Conservation (phyloP, 192 early-diverging fungal species). For the Martensiomyces pterosporus region DNA sequence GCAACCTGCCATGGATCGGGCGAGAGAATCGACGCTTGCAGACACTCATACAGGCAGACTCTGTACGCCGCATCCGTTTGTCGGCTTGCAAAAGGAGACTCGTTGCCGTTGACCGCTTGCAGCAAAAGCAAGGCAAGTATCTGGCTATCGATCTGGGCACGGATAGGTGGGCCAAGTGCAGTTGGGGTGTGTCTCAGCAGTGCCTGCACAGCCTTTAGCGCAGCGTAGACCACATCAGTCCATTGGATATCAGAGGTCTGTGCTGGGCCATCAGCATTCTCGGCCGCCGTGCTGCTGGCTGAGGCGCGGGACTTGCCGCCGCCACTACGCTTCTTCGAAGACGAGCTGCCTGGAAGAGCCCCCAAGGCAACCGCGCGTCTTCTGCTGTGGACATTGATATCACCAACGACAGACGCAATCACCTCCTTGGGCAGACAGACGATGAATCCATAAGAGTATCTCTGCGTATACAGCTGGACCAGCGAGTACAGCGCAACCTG, state of each 20-base stretch:
- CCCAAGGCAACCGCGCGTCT: constrained; percentile 3
- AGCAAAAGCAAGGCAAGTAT: constrained; percentile 35
- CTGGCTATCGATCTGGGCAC: constrained; percentile 32
- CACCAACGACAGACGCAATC: constrained; percentile 14
- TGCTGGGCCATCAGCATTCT: constrained; percentile 3
- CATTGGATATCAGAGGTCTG: constrained; percentile 18
- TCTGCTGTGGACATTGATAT: constrained; percentile 18
- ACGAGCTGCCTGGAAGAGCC: neutral
- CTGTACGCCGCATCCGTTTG: constrained; percentile 20
- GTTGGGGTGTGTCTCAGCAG: constrained; percentile 32
- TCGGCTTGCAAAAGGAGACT: constrained; percentile 22
- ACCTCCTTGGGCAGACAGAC: constrained; percentile 35
- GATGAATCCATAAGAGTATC: constrained; percentile 37
- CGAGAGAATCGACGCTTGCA: constrained; percentile 40
- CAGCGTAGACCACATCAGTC: constrained; percentile 24
- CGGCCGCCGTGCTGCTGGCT: neutral
- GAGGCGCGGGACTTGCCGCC: constrained; percentile 17
- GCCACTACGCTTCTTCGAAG: constrained; percentile 31
- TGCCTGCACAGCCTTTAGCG: constrained; percentile 14
- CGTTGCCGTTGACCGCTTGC: constrained; percentile 19
- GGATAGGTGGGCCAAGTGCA: constrained; percentile 10
- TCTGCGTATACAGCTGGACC: constrained; percentile 32
- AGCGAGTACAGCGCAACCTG: constrained; percentile 31
- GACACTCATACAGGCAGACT: constrained; percentile 20
- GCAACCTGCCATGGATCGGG: constrained; percentile 46